Percentiles rank a stretch among this genome's conserved stretches.
phyloP scores from a whole-genome alignment of 305 asterid species.

The Rubia tinctorum region DNA sequence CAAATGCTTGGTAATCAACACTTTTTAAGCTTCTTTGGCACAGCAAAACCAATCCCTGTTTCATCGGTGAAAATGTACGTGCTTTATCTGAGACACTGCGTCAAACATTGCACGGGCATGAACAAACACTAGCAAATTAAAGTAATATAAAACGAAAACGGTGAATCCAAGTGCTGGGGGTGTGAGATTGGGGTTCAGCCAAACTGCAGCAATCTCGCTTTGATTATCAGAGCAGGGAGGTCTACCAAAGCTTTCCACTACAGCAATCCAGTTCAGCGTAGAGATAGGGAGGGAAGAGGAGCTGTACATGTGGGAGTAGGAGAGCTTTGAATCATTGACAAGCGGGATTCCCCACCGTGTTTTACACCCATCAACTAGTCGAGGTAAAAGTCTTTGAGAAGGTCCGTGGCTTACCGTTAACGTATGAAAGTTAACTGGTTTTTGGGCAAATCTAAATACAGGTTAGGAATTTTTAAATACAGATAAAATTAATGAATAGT shows the following conservation, averaged over 20 bases:
- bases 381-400: too few species aligned
- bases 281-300: not conserved
- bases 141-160: not conserved
- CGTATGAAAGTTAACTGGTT: too few species aligned
- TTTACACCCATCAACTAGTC: too few species aligned
- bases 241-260: too few species aligned
- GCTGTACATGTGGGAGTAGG: not conserved
- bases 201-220: not conserved
- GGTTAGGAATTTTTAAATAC: too few species aligned
- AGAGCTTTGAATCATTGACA: not conserved
- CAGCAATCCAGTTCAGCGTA: not conserved
- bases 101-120: constrained; percentile 3
- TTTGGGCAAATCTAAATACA: too few species aligned
- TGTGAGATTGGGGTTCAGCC: not conserved
- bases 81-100: not conserved
- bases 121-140: not conserved
- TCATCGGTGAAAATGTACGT: constrained; percentile 18
- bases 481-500: too few species aligned
- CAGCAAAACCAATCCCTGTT: constrained; percentile 37
- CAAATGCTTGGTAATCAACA: constrained; percentile 43
- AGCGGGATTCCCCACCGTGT: too few species aligned
- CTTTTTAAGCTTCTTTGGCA: constrained; percentile 33
- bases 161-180: constrained; percentile 17
- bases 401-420: too few species aligned
- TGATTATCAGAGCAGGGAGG: too few species aligned